Evolutionary conservation across 2,329 filamentous ascomycete genomes (phyloP).

Genomic region (Didymella glomerata): DNA sequence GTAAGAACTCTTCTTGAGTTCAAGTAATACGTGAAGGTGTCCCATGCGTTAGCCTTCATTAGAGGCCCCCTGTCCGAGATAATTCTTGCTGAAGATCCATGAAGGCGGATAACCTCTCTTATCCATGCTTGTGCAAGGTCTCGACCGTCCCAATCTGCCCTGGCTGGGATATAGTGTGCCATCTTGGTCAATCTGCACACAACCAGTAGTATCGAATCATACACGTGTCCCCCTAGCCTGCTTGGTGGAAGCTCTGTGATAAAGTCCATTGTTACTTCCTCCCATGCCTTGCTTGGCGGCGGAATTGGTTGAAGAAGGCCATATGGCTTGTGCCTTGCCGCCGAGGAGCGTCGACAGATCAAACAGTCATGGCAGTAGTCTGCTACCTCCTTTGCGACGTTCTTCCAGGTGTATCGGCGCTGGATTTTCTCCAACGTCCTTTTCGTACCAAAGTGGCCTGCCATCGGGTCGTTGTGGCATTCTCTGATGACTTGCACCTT

Average conservation of each 20-base stretch:
- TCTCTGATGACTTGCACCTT: background rate
- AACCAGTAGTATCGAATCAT: background rate
- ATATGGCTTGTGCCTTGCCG: background rate
- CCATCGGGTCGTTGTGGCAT: background rate
- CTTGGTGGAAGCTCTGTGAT: background rate
- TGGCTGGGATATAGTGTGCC: background rate
- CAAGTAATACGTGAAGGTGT: background rate
- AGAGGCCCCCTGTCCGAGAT: background rate
- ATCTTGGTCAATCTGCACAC: background rate
- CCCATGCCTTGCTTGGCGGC: background rate
- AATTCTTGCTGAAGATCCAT: background rate
- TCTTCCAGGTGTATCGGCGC: background rate
- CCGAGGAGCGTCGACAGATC: background rate
- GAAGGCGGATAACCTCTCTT: background rate
- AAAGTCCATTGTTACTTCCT: background rate
- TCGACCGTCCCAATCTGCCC: background rate
- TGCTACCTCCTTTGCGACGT: background rate
- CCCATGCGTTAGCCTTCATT: background rate
- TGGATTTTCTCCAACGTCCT: background rate
- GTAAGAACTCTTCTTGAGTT: background rate
- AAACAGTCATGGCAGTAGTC: background rate
- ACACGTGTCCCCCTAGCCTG: background rate
- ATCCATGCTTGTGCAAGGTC: background rate
- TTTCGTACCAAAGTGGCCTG: background rate
- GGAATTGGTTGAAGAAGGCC: background rate